Evolutionary conservation across 805 yeast species (phyloP), one percentile per base, ranked within the genome.

Genomic region (Wickerhamiella sergipiensis): DNA sequence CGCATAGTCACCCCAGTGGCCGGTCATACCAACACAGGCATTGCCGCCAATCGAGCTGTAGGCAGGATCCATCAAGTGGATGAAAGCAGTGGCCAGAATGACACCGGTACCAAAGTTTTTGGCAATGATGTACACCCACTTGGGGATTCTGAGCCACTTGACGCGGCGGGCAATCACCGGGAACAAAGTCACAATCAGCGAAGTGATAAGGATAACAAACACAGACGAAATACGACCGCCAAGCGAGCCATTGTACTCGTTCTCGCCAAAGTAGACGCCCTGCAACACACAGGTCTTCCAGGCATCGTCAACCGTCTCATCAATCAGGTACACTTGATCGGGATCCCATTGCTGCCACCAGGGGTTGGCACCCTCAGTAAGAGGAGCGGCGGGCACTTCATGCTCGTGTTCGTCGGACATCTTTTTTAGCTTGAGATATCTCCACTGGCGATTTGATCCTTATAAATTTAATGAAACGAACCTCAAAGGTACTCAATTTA

Each of bases 31-130:
- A 9, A 71, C 73, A 59, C 76, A 71, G 4, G 68, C 50, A 36
- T 51, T 51, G 17, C 55, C 56, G 2, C 70, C 70, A 47, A 66
- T 66, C 23, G 53, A 63, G 4, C 55, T 52, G 52, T 67, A 67
- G 3, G 70, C 68, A 1, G 70, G 70, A 46, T 66, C 69, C 55
- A 81, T 67, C 51, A 81, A 64, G 66, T 83, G 90, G 52, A 83
- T 74, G 58, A 80, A 83, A 0, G 87, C 85, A 7, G 90, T 83
- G 10, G 89, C 83, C 3, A 83, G 70, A 57, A 83, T 83, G 45
- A 83, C 89, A 49, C 90, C 90, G 4, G 86, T 74, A 58, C 90
- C 90, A 59, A 81, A 81, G 67, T 72, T 76, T 18, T 64, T 54
- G 22, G 67, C 67, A 39, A 64, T 52, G 17, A 56, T 24, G 51